These are phyloP conservation scores for Blastocystis sp. DNA, from an alignment of 352 stramenopile genomes.

Conservation along the genomic window DNA sequence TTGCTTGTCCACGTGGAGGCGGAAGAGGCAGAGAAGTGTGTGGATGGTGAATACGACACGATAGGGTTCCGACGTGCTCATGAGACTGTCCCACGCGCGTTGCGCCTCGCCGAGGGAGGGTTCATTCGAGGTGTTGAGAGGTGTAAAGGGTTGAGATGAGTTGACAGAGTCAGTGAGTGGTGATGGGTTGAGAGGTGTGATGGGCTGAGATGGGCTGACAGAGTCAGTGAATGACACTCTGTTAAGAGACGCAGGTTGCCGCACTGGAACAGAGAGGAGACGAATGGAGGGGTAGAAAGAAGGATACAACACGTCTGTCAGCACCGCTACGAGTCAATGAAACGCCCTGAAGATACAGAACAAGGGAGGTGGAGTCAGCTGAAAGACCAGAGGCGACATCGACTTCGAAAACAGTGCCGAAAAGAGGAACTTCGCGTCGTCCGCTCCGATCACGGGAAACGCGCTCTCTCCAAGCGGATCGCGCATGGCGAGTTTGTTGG, in stretches of 20 bases:
- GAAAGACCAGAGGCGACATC: constrained; percentile 2
- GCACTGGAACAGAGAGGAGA: neutral
- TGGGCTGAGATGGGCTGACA: no score
- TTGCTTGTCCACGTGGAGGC: constrained; percentile 25
- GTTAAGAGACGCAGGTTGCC: no score
- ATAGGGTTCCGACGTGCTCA: neutral
- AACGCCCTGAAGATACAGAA: neutral
- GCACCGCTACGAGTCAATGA: neutral
- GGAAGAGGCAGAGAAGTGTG: constrained; percentile 23
- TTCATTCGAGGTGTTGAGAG: no score
- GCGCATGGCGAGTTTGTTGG: neutral
- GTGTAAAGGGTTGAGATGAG: no score
- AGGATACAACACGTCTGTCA: constrained; percentile 26
- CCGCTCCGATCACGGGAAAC: neutral
- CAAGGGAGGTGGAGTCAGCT: no score
- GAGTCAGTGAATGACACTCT: no score
- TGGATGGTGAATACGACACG: constrained; percentile 37
- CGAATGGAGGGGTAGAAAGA: constrained; percentile 7
- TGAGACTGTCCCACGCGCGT: neutral
- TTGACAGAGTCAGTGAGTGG: no score
- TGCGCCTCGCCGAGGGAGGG: neutral
- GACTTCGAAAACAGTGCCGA: constrained; percentile 4
- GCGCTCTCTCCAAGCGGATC: no score
- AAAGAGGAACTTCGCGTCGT: neutral
- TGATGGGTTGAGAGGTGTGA: no score